These are phyloP conservation scores for Tuber brumale DNA, from an alignment of 495 filamentous ascomycete species.

Conservation along the genomic window DNA sequence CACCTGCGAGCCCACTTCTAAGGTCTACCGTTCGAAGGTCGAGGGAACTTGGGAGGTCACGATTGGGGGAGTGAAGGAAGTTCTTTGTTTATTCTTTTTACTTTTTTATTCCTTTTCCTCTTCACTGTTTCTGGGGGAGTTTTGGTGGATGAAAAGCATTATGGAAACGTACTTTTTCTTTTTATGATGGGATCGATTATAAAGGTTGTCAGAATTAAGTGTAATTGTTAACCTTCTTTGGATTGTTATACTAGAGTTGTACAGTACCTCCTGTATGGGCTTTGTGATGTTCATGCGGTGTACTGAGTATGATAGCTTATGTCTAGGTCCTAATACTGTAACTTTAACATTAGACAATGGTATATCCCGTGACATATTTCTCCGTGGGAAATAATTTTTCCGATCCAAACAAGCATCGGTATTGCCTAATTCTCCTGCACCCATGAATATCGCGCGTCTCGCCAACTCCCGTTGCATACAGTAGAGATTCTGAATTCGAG, in stretches of 20 bases:
- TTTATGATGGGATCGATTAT: background rate
- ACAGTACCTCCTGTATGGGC: background rate
- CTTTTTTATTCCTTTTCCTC: background rate
- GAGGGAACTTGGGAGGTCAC: slow-evolving; percentile 1
- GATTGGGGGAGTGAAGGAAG: background rate
- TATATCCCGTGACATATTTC: background rate
- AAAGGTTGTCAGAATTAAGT: background rate
- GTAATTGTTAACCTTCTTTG: background rate
- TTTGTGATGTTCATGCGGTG: background rate
- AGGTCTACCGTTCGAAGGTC: background rate
- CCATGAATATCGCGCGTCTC: background rate
- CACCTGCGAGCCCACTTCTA: background rate
- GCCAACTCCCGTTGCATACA: background rate
- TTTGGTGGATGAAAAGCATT: background rate
- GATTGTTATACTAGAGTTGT: background rate
- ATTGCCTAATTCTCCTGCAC: background rate
- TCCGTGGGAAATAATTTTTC: background rate
- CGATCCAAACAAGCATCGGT: background rate
- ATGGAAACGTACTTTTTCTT: background rate
- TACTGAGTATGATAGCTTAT: background rate
- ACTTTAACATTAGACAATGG: background rate
- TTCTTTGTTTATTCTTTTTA: background rate
- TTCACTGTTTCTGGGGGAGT: background rate
- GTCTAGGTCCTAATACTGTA: background rate
- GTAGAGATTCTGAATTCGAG: background rate